Evolutionary conservation across 352 stramenopile genomes (phyloP), one percentile per base, ranked within the genome.

Genomic region (Phytophthora podocarpi): DNA sequence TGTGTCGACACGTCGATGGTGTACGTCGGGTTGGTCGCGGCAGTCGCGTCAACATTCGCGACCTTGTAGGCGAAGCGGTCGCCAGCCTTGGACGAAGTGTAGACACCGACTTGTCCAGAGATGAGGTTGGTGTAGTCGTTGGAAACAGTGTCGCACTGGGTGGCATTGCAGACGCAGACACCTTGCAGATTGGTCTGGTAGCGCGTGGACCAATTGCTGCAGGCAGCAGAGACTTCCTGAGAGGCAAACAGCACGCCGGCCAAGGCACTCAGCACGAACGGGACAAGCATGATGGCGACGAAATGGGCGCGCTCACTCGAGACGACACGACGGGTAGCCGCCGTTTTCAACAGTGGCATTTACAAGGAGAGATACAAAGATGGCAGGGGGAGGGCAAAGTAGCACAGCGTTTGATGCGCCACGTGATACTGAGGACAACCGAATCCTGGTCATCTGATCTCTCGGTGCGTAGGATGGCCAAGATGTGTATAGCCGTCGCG

Each of bases 151-250:
- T 90, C 78, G 20, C 81, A 90, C 13, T 81, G 59, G 28, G 64
- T 74, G 23, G 56, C 56, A 32, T 80, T 85, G 64, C 76, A 85
- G 40, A 85, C 76, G 57, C 76, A 85, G 45, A 85, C 76, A 10
- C 76, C 76, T 28, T 78, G 52, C 26, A 85, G 67, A 27, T 74
- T 72, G 42, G 70, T 72, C 24, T 85, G 48, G 68, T 70, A 85
- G 12, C 70, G 70, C 1, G 41, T 62, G n/a, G 76, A 85, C 70
- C 73, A 85, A 35, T 59, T 85, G 55, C 42, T 75, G 61, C 76
- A 85, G 0, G 47, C 23, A 12, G 65, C 57, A 2, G 60, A 42
- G 12, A 39, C 52, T 47, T 59, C 30, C 4, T 62, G 55, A 13
- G 45, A 59, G 3, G 43, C 42, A 9, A 71, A 12, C 16, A 71